phyloP scores from a whole-genome alignment of 169 alveolate species.

The Plasmodium cynomolgi region DNA sequence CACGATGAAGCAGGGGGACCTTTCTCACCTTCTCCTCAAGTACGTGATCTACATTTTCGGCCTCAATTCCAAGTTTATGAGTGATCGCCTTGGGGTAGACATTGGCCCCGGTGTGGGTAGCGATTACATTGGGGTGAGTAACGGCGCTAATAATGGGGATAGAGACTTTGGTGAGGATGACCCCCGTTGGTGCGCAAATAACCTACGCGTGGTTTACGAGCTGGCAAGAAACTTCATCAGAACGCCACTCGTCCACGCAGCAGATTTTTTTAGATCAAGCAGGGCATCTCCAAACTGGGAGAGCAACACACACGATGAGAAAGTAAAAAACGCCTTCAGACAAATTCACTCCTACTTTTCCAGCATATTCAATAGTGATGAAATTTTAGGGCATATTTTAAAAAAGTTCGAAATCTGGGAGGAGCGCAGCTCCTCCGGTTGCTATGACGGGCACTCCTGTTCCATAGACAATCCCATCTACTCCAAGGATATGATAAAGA shows the following conservation, averaged over 20 bases:
- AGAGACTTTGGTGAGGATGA: background rate
- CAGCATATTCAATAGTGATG: constrained; percentile 9
- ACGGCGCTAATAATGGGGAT: background rate
- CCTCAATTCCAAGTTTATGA: constrained; percentile 5
- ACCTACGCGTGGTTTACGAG: background rate
- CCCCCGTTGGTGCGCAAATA: background rate
- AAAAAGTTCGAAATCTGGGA: constrained; percentile 2
- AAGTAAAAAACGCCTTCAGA: background rate
- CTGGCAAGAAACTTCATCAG: background rate
- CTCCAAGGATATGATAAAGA: background rate
- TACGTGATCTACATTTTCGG: constrained; percentile 10
- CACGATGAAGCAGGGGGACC: constrained; percentile 7
- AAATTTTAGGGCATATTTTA: constrained; percentile 5
- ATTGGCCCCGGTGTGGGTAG: background rate
- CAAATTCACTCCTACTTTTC: background rate
- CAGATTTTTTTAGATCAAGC: background rate
- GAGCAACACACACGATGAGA: background rate
- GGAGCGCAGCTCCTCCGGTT: background rate
- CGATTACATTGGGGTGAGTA: background rate
- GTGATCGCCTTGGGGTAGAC: background rate
- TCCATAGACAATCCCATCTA: background rate
- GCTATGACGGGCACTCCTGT: background rate
- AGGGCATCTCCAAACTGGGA: background rate
- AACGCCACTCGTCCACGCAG: background rate
- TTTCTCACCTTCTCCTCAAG: background rate